Evolutionary conservation across 495 filamentous ascomycete species (phyloP).

Genomic region (Aeminium ludgeri): DNA sequence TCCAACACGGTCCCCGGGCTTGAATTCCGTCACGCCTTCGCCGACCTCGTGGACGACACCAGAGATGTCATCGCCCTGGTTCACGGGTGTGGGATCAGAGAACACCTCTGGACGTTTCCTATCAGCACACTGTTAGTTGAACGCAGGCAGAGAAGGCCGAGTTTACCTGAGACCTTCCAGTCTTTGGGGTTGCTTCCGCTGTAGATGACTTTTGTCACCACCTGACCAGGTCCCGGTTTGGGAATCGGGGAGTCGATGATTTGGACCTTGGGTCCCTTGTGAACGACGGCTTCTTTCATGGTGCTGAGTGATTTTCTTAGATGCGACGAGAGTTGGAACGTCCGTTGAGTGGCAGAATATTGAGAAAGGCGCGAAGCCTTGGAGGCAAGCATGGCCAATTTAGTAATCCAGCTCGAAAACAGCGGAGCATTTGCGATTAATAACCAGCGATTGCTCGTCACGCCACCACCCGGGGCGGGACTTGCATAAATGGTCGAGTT

Average conservation of each 20-base stretch:
- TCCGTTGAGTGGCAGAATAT: too few species aligned
- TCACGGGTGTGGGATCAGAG: conserved; percentile 20
- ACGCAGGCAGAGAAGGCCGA: too few species aligned
- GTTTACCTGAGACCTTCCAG: conserved; percentile 10
- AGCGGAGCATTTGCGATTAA: too few species aligned
- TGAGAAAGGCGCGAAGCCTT: too few species aligned
- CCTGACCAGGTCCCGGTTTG: conserved; percentile 38
- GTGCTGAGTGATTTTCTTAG: too few species aligned
- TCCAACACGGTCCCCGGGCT: conserved; percentile 50
- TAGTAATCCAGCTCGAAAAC: too few species aligned
- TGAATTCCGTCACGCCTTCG: conserved; percentile 42
- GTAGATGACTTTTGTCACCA: conserved; percentile 54
- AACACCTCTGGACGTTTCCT: conserved; percentile 25
- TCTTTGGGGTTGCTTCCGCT: conserved; percentile 67
- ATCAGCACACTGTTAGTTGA: conserved; percentile 1
- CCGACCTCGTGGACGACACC: conserved; percentile 49
- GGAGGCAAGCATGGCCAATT: too few species aligned
- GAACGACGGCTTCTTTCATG: conserved; percentile 55
- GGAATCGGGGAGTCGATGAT: conserved; percentile 51
- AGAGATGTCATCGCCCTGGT: conserved; percentile 58
- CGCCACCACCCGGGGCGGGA: too few species aligned
- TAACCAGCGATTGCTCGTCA: too few species aligned
- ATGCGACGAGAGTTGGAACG: too few species aligned
- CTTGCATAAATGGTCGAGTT: too few species aligned
- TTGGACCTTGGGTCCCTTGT: conserved; percentile 35